These are phyloP conservation scores for Ceratocystis alfenasii DNA, from an alignment of 2,329 filamentous ascomycete genomes.

Conservation along the genomic window DNA sequence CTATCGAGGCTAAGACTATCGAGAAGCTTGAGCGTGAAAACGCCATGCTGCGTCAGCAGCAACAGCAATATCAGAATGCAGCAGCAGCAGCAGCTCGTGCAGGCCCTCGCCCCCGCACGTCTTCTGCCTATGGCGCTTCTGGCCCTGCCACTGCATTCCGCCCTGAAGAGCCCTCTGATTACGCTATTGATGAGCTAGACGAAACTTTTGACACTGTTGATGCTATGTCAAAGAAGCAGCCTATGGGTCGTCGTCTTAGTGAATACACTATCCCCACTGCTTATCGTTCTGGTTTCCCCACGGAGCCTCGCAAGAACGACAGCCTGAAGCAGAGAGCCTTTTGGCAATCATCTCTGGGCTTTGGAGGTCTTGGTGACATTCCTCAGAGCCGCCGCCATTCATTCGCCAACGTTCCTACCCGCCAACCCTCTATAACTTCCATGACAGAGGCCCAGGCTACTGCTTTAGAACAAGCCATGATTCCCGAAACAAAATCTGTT, in stretches of 20 bases:
- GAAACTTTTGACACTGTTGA: constrained; percentile 43
- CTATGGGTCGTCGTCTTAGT: constrained; percentile 43
- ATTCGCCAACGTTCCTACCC: constrained; percentile 57
- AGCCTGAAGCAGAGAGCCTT: constrained; percentile 50
- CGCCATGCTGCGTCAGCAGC: constrained; percentile 47
- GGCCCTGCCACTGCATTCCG: constrained; percentile 36
- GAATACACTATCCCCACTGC: constrained; percentile 38
- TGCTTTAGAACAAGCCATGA: constrained; percentile 12
- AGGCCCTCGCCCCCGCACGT: constrained; percentile 30
- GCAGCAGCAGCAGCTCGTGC: constrained; percentile 13
- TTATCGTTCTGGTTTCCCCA: constrained; percentile 38
- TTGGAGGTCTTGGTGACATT: constrained; percentile 48
- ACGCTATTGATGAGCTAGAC: constrained; percentile 60
- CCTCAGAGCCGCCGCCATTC: constrained; percentile 70
- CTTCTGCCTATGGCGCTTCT: constrained; percentile 40
- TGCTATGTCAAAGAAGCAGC: constrained; percentile 37
- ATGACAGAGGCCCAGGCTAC: constrained; percentile 27
- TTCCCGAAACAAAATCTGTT: constrained; percentile 13
- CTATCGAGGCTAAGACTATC: constrained; percentile 48
- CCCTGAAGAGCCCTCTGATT: constrained; percentile 50
- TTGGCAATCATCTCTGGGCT: constrained; percentile 61
- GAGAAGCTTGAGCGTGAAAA: constrained; percentile 52
- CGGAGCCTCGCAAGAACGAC: constrained; percentile 51
- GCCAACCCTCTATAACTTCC: constrained; percentile 52
- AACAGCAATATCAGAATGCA: constrained; percentile 40